Evolutionary conservation across 495 filamentous ascomycete species (phyloP).

Genomic region (Staphylotrichum tortipilum): DNA sequence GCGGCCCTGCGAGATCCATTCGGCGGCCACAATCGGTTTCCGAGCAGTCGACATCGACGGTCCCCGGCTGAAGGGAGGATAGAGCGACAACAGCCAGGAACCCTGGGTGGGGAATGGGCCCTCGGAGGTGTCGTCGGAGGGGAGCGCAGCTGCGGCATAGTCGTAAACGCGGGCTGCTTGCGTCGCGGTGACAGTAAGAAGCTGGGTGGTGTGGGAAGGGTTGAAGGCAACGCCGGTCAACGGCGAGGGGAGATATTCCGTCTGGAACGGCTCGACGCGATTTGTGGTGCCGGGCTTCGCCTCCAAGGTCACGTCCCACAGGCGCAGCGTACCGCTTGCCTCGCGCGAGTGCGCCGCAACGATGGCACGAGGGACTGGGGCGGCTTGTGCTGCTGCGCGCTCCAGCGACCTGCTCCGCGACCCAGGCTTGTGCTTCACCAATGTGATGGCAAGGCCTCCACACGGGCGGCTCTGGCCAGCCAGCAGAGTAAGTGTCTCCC

Average conservation of each 20-base stretch:
- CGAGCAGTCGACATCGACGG: constrained; percentile 38
- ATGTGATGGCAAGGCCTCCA: constrained; percentile 57
- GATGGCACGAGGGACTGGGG: constrained; percentile 27
- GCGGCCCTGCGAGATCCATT: constrained; percentile 75
- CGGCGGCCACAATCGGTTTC: constrained; percentile 70
- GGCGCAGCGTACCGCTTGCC: constrained; percentile 47
- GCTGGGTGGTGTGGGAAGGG: constrained; percentile 48
- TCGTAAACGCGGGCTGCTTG: constrained; percentile 64
- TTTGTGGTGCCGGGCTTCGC: constrained; percentile 25
- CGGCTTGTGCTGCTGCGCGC: constrained; percentile 13
- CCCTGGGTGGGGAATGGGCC: constrained; percentile 43
- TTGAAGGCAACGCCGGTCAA: constrained; percentile 66
- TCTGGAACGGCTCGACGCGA: constrained; percentile 51
- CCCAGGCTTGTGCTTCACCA: constrained; percentile 38
- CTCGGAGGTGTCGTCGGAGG: constrained; percentile 37
- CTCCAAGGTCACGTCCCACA: constrained; percentile 41
- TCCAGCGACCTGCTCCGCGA: constrained; percentile 32
- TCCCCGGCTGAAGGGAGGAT: constrained; percentile 53
- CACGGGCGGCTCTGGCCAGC: constrained; percentile 53
- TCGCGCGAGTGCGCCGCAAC: constrained; percentile 55
- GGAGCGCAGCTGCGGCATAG: constrained; percentile 35
- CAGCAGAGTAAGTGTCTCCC: constrained; percentile 51
- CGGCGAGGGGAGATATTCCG: constrained; percentile 54
- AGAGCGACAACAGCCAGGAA: constrained; percentile 62
- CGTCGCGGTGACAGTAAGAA: constrained; percentile 58